These are phyloP conservation scores for Coniferiporia weirii DNA, from an alignment of 1,284 basidiomycete species.

Conservation along the genomic window DNA sequence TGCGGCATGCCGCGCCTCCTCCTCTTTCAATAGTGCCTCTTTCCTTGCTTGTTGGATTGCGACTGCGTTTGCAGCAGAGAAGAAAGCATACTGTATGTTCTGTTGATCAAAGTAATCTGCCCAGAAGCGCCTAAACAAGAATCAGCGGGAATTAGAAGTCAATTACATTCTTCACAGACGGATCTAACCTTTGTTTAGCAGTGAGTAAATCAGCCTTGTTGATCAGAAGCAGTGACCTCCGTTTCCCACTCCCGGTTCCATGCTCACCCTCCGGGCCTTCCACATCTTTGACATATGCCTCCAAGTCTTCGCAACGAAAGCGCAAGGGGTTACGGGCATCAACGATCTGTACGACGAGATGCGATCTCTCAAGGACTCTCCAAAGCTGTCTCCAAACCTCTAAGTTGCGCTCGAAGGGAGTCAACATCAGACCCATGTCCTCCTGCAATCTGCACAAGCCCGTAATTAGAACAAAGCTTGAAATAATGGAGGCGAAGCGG, in stretches of 20 bases:
- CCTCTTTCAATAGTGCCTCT: conserved; percentile 41
- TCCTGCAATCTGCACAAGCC: conserved; percentile 61
- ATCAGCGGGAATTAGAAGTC: background rate
- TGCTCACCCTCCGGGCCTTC: conserved; percentile 74
- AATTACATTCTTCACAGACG: conserved; percentile 21
- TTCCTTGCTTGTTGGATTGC: conserved; percentile 74
- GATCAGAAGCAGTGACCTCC: conserved; percentile 81
- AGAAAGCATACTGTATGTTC: conserved; percentile 87
- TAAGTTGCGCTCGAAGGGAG: conserved; percentile 93
- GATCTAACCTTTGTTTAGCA: conserved; percentile 70
- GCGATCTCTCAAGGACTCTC: conserved; percentile 91
- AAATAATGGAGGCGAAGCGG: conserved; percentile 3
- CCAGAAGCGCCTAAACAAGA: conserved; percentile 58
- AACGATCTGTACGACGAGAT: conserved; percentile 92
- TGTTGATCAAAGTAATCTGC: conserved; percentile 90
- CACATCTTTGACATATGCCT: conserved; percentile 78
- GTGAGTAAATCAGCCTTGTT: conserved; percentile 97
- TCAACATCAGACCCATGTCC: conserved; percentile 75
- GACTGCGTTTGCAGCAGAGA: conserved; percentile 89
- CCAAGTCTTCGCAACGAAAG: conserved; percentile 91
- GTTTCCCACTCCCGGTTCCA: conserved; percentile 67
- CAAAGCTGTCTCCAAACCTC: conserved; percentile 97
- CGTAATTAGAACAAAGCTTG: conserved; percentile 9
- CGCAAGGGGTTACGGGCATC: conserved; percentile 90
- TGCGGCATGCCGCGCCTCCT: conserved; percentile 20